These are phyloP conservation scores for Coelastrella sp. DNA, from an alignment of 139 green algal genomes.

Conservation along the genomic window DNA sequence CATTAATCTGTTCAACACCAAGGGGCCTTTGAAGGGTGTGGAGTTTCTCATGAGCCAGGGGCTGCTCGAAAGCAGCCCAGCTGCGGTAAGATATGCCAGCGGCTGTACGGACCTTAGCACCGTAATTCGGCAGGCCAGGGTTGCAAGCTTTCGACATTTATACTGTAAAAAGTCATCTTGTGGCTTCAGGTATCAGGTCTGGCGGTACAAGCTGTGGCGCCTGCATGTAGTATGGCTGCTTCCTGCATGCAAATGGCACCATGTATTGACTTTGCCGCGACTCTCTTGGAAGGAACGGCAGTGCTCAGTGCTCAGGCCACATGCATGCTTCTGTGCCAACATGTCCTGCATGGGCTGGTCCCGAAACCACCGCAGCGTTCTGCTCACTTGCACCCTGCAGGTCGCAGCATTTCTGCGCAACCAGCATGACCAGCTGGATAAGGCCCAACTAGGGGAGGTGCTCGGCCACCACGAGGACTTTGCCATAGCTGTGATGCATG, in stretches of 20 bases:
- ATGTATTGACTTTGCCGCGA: too few species aligned
- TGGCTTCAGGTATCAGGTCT: not conserved
- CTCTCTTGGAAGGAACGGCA: slow-evolving; percentile 72
- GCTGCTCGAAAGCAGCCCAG: slow-evolving; percentile 50
- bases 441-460: slow-evolving; percentile 83
- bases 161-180: too few species aligned
- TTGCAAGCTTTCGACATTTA: too few species aligned
- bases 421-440: slow-evolving; percentile 76
- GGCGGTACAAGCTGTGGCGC: too few species aligned
- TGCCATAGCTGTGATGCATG: slow-evolving; percentile 83
- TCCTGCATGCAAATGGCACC: too few species aligned
- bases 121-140: too few species aligned
- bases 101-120: not conserved
- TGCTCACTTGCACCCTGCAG: not conserved
- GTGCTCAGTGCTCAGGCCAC: too few species aligned
- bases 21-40: slow-evolving; percentile 59
- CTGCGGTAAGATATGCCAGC: not conserved
- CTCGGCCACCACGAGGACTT: slow-evolving; percentile 86
- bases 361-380: too few species aligned
- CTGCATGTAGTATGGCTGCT: too few species aligned
- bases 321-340: too few species aligned
- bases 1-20: slow-evolving; percentile 86
- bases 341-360: too few species aligned
- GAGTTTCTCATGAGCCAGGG: slow-evolving; percentile 51
- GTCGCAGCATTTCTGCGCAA: slow-evolving; percentile 81